phyloP scores from a whole-genome alignment of 2,329 filamentous ascomycete genomes.

The Fusarium lateritium region DNA sequence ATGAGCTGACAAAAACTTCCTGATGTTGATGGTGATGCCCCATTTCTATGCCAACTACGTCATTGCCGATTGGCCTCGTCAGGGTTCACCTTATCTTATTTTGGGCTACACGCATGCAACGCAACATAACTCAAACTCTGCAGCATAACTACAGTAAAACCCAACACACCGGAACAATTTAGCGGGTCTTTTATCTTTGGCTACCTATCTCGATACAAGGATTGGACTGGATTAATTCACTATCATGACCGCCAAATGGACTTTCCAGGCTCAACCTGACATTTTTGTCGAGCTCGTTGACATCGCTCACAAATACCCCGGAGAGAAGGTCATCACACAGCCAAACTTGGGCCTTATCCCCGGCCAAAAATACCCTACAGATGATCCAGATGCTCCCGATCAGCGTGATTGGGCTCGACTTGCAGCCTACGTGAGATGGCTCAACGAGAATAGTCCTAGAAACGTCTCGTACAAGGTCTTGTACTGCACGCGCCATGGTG shows the following conservation, averaged over 20 bases:
- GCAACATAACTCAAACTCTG: neutral
- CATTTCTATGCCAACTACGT: constrained; percentile 40
- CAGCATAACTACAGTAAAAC: neutral
- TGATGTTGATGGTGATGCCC: constrained; percentile 5
- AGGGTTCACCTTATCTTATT: neutral
- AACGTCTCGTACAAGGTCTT: constrained; percentile 68
- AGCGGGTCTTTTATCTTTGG: neutral
- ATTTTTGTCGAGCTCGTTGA: constrained; percentile 62
- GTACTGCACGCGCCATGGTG: constrained; percentile 69
- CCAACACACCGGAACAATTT: neutral
- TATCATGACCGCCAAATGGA: constrained; percentile 42
- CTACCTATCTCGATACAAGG: neutral
- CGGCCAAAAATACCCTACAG: constrained; percentile 61
- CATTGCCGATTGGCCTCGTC: constrained; percentile 11
- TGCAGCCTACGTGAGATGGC: constrained; percentile 59
- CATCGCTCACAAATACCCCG: constrained; percentile 47
- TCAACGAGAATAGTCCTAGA: constrained; percentile 60
- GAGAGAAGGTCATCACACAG: constrained; percentile 57
- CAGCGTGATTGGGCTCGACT: constrained; percentile 69
- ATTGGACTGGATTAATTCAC: no score
- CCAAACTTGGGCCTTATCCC: constrained; percentile 69
- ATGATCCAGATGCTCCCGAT: constrained; percentile 46
- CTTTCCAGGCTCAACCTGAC: constrained; percentile 46
- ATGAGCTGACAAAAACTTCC: neutral
- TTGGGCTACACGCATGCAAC: constrained; percentile 6